Evolutionary conservation across 129 eudicot genomes (phyloP), one percentile per base, ranked within the genome.

Genomic region (Escallonia rubra): DNA sequence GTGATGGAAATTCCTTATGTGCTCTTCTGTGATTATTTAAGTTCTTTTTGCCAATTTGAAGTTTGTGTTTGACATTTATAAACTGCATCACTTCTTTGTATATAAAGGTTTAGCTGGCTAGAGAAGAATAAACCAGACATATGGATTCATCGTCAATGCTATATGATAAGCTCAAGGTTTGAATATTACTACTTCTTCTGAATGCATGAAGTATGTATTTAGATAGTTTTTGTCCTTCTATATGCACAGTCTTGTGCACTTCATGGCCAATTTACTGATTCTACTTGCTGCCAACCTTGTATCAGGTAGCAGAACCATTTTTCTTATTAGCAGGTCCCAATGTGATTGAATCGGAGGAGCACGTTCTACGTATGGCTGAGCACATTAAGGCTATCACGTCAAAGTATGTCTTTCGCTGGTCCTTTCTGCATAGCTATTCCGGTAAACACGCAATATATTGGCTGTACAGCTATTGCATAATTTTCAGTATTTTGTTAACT

Each of bases 321-420:
- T 93, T 93, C 76, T 40, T 93, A 69, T 66, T 93, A 55, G 96
- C 99, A 1, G 99, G 99, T 48, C 99, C 99, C 48, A 93, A 93
- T 85, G 99, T 93, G 81, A 93, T 93, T 43, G 96, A 93, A 81
- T 93, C 99, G 2, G 96, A 93, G 82, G 99, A 93, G 43, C 96
- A 93, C 72, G 71, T 89, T 64, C 59, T 93, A 23, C 78, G 83
- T 75, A 82, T 93, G 99, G 99, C 96, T 8, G 80, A 85, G 75
- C 86, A 93, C 62, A 82, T 93, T 44, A 93, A 89, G 79, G 90
- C 77, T 41, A 76, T 89, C 66, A 65, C 99, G 16, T 15, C 90
- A 57, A 93, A 84, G 97, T 90, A 78, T 12, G 58, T 67, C 8
- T 10, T 47, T 47, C 2, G 6, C 55, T 50, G 13, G 10, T n/a